Conservation (phyloP, 129 eudicot species). For the Artemisia argyi region DNA sequence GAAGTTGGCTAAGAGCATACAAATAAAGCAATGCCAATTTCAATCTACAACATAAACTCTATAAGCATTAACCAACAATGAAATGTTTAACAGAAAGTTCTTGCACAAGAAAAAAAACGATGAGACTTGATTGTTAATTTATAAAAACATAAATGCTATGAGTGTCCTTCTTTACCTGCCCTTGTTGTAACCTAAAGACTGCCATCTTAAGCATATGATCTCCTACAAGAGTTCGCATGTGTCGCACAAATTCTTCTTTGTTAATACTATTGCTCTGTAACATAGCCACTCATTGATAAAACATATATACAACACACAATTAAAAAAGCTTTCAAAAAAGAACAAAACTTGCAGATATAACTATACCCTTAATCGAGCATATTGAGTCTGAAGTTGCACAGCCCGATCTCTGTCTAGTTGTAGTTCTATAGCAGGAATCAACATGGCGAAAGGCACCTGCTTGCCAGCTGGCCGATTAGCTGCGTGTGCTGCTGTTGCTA, state of each 20-base stretch:
- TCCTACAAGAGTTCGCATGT: slow-evolving; percentile 78
- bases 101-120: neutral
- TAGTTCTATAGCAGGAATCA: slow-evolving; percentile 78
- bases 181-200: slow-evolving; percentile 65
- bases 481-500: slow-evolving; percentile 38
- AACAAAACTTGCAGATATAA: neutral
- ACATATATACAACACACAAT: slow-evolving; percentile 1
- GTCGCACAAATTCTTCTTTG: slow-evolving; percentile 70
- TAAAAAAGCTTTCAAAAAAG: neutral
- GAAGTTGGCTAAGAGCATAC: neutral
- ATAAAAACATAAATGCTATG: too few relatives aligned
- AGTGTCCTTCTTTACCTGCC: slow-evolving; percentile 46
- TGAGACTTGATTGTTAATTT: too few relatives aligned
- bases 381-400: slow-evolving; percentile 71
- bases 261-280: slow-evolving; percentile 67
- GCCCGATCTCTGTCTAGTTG: slow-evolving; percentile 86
- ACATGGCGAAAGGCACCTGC: slow-evolving; percentile 73
- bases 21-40: neutral
- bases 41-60: neutral
- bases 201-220: slow-evolving; percentile 88
- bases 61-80: neutral
- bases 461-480: slow-evolving; percentile 38
- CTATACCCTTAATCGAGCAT: slow-evolving; percentile 58
- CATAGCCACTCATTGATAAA: neutral
- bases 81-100: neutral